Base-by-base conservation (phyloP, 192 early-diverging fungal species). In the Funneliformis geosporum region DNA sequence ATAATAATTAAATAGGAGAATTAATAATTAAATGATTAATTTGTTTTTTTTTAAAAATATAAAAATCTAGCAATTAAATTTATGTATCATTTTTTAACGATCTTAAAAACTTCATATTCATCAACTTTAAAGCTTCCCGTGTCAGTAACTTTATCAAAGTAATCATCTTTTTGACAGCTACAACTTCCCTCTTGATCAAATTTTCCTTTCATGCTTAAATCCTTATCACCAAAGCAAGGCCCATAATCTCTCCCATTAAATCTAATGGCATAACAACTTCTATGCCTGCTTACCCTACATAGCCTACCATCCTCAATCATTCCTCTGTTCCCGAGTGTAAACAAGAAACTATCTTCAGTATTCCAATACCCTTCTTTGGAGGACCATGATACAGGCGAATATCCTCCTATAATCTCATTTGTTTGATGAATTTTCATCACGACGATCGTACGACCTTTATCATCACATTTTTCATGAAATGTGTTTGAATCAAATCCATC, bases 281-380 rank as follows among this genome's bases (percentile, higher is more conserved):
- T 43, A 43, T 43, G 61, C 16, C 59, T 43, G 38, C 60, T 62
- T 5, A 76, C 75, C 3, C 75, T 59, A 76, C 75, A 62, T 25
- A 76, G n/a, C 44, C 4, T 76, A 21, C 38, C 50, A 46, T 76
- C 75, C 38, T 76, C 75, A 40, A 76, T 40, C 60, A 44, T 62
- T 23, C 75, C 75, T 25, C 75, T 25, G n/a, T 60, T n/a, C 25
- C 75, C 75, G 12, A 76, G 61, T 4, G 60, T 62, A 50, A 76
- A 76, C 11, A 76, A 39, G n/a, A 76, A 76, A 64, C 75, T 76
- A 64, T 76, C 75, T 64, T 76, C 75, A 21, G 75, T 76, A 61
- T 76, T 76, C 39, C 75, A 76, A 33, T 76, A 76, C 21, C 75
- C 75, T 39, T 60, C 55, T n/a, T n/a, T 64, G 5, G 75, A 18